phyloP scores from a whole-genome alignment of 108 stramenopile genomes.

The Chaetoceros muelleri region DNA sequence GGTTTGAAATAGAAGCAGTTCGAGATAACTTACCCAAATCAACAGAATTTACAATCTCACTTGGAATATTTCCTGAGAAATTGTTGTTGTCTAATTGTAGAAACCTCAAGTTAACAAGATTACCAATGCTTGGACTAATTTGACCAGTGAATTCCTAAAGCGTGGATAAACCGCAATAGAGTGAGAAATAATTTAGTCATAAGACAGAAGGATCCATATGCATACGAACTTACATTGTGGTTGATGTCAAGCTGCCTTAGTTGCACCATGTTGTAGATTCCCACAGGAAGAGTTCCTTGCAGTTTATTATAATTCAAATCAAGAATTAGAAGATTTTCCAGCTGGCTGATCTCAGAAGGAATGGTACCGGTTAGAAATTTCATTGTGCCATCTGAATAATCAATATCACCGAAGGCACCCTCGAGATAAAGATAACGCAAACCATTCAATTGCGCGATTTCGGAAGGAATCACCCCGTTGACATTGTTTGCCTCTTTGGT shows the following conservation, averaged over 20 bases:
- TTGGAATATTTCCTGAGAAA: slow-evolving; percentile 20
- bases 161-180: slow-evolving; percentile 9
- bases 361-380: slow-evolving; percentile 31
- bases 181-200: neutral
- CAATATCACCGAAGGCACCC: neutral
- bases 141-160: slow-evolving; percentile 5
- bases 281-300: slow-evolving; percentile 40
- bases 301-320: slow-evolving; percentile 42
- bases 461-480: neutral
- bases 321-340: slow-evolving; percentile 28
- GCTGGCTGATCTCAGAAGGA: slow-evolving; percentile 29
- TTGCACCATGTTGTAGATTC: slow-evolving; percentile 28
- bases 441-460: neutral
- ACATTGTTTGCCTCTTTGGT: neutral
- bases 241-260: neutral
- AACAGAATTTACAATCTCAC: slow-evolving; percentile 2
- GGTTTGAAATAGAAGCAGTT: neutral
- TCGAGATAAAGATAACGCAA: neutral
- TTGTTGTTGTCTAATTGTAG: slow-evolving; percentile 11
- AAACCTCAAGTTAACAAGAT: neutral
- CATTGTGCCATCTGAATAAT: neutral
- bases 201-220: neutral
- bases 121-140: slow-evolving; percentile 12
- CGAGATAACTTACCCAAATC: neutral
- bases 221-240: neutral